These are phyloP conservation scores for Trichoderma aggressivum DNA, from an alignment of 2,329 filamentous ascomycete species.

Conservation along the genomic window DNA sequence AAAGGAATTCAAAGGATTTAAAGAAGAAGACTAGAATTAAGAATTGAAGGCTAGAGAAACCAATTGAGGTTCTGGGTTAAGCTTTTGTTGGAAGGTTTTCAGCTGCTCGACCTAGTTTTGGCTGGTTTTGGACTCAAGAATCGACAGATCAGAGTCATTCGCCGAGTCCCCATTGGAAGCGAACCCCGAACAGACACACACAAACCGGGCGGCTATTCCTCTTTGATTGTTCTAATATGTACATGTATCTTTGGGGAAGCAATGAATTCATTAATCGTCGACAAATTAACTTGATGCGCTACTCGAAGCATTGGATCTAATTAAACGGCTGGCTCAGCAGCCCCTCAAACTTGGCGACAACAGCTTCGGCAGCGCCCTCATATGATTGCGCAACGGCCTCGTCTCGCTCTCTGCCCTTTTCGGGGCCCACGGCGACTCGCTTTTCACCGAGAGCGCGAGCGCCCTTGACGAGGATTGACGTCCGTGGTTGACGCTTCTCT, in stretches of 20 bases:
- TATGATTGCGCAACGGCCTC: constrained; percentile 1
- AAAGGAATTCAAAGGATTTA: background rate
- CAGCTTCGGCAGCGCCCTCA: background rate
- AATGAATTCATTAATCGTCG: background rate
- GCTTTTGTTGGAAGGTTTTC: background rate
- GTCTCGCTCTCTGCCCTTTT: constrained; percentile 19
- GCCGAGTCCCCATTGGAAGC: background rate
- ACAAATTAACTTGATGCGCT: background rate
- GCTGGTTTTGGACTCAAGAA: background rate
- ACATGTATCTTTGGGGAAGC: background rate
- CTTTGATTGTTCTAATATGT: background rate
- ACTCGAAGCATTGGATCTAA: background rate
- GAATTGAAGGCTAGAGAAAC: background rate
- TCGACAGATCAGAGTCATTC: background rate
- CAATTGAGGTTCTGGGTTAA: background rate
- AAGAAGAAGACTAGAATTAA: background rate
- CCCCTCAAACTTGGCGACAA: constrained; percentile 16
- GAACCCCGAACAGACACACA: background rate
- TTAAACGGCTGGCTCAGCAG: constrained; percentile 13
- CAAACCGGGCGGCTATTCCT: background rate
- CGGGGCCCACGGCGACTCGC: constrained; percentile 22
- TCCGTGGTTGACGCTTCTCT: constrained; percentile 25
- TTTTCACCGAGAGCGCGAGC: constrained; percentile 22
- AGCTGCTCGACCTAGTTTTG: background rate
- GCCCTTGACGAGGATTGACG: constrained; percentile 24